phyloP scores from a whole-genome alignment of 2,329 filamentous ascomycete genomes.

The Ascocoryne sarcoides region DNA sequence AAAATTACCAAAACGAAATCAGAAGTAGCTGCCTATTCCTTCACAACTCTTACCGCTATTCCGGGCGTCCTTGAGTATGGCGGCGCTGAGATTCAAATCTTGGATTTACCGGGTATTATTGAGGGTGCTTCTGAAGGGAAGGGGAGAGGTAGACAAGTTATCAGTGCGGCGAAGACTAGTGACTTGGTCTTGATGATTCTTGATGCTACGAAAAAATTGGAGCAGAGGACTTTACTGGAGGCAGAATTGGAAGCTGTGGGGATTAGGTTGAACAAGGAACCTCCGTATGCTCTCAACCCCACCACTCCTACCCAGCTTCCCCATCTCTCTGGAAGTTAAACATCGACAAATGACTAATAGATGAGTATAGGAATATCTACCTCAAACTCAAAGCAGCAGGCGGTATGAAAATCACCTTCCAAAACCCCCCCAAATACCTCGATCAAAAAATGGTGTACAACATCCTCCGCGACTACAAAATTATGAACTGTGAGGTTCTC shows the following conservation, averaged over 20 bases:
- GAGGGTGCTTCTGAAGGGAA: slow-evolving; percentile 95
- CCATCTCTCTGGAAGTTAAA: not conserved
- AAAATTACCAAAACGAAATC: slow-evolving; percentile 98
- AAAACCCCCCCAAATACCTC: slow-evolving; percentile 75
- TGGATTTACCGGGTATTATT: slow-evolving; percentile 96
- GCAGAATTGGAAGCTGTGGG: slow-evolving; percentile 91
- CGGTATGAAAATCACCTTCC: slow-evolving; percentile 98
- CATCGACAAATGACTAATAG: not conserved
- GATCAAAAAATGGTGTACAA: slow-evolving; percentile 99
- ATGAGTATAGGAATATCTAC: slow-evolving; percentile 71
- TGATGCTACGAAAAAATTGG: slow-evolving; percentile 91
- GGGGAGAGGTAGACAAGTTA: slow-evolving; percentile 89
- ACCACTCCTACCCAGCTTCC: not conserved
- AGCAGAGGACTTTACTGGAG: slow-evolving; percentile 84
- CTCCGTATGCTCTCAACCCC: slow-evolving; percentile 64
- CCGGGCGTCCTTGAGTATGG: slow-evolving; percentile 96
- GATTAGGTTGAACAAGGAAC: slow-evolving; percentile 83
- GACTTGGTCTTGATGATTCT: slow-evolving; percentile 95
- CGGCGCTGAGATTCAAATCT: slow-evolving; percentile 93
- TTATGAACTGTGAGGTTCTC: slow-evolving; percentile 93
- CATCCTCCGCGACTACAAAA: slow-evolving; percentile 96
- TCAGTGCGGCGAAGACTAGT: slow-evolving; percentile 95
- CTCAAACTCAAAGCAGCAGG: slow-evolving; percentile 92
- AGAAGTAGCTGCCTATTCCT: slow-evolving; percentile 91
- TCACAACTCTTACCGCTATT: slow-evolving; percentile 95